Percentiles rank a stretch among this genome's conserved stretches.
phyloP scores from a whole-genome alignment of 179 eudicot genomes.

The Corrigiola litoralis region DNA sequence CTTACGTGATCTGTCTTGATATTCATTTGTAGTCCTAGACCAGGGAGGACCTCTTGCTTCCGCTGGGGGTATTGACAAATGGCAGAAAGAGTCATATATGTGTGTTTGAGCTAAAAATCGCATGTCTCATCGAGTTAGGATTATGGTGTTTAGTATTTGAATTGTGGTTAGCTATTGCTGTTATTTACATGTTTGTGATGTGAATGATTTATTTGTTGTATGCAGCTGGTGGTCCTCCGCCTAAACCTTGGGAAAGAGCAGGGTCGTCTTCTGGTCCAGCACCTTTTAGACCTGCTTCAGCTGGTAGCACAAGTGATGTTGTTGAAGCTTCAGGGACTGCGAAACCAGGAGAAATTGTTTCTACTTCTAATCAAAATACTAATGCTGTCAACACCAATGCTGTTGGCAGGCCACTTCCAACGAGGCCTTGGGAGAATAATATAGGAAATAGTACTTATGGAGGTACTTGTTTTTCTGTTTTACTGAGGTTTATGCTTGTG shows the following conservation, averaged over 20 bases:
- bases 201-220: conserved; percentile 5
- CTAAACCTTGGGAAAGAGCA: conserved; percentile 96
- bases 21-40: too few species aligned
- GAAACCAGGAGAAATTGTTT: conserved; percentile 81
- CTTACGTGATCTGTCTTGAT: too few species aligned
- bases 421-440: conserved; percentile 93
- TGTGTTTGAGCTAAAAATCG: too few species aligned
- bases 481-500: not conserved
- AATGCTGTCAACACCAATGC: conserved; percentile 45
- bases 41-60: too few species aligned
- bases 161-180: not conserved
- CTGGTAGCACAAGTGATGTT: conserved; percentile 83
- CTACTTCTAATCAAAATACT: conserved; percentile 46
- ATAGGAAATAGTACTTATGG: conserved; percentile 53
- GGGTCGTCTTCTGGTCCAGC: conserved; percentile 87
- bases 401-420: conserved; percentile 75
- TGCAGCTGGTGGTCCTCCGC: conserved; percentile 63
- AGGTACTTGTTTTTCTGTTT: conserved; percentile 39
- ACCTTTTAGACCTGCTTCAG: conserved; percentile 85
- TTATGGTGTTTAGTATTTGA: too few species aligned
- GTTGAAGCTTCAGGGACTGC: conserved; percentile 98
- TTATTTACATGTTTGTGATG: not conserved
- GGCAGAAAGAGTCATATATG: too few species aligned
- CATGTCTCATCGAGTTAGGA: not conserved
- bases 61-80: too few species aligned